Evolutionary conservation across 2,329 filamentous ascomycete genomes (phyloP), one percentile per base, ranked within the genome.

Genomic region (Fusarium sp.): DNA sequence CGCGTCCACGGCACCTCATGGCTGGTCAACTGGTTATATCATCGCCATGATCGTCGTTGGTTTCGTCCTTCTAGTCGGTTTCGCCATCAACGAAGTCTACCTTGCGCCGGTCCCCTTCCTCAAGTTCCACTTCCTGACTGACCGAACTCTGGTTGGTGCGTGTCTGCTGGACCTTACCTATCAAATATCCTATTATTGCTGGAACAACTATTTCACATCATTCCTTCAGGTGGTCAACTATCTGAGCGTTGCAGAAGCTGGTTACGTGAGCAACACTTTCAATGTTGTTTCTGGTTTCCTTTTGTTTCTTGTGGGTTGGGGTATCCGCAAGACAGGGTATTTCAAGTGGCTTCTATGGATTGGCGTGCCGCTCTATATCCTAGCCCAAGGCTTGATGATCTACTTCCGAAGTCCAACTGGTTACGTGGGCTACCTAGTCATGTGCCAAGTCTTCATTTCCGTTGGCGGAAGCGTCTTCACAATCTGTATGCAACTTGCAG

Each of bases 41-140:
- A 84, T 90, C 53, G 79, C 82, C 41, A 89, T 90, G 86, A 82
- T 84, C 18, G 81, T 89, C 0, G 75, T 91, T 13, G 90, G 90
- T 7, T 81, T 86, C 18, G 69, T 88, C 0, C 82, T 86, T 23
- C 79, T 93, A 1, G 72, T 87, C 18, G 53, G 80, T 5, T 87
- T 90, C 63, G 82, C 77, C 1, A 57, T 87, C 3, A 88, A 85
- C 76, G 88, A 91, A 75, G 82, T 78, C 11, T 88, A 80, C 48
- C 63, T 87, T 11, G 85, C 88, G 0, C 84, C 82, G 0, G 80
- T 80, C 11, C 85, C 87, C 0, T 85, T 91, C 74, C 79, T 91
- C 21, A 85, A 81, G 13, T 83, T 80, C 67, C 65, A 76, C 42
- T 77, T 89, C 67, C 76, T 89, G 61, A 76, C 78, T 5, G 79